phyloP scores from a whole-genome alignment of 495 filamentous ascomycete genomes.

The Annulohypoxylon moriforme region DNA sequence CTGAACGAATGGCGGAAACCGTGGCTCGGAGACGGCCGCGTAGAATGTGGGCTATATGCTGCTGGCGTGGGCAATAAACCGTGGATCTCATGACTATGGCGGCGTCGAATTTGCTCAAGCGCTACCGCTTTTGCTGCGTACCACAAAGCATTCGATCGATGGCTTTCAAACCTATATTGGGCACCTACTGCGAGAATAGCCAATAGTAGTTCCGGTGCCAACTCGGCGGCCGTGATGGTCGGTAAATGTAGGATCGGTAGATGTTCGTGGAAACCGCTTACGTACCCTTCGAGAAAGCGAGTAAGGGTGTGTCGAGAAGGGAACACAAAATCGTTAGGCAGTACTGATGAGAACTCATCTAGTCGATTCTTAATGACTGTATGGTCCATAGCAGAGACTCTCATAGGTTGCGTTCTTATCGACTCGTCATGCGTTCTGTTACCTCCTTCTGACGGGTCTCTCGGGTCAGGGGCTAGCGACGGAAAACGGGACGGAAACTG shows the following conservation, averaged over 20 bases:
- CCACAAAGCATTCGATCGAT: constrained; percentile 74
- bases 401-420: constrained; percentile 65
- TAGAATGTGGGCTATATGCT: constrained; percentile 64
- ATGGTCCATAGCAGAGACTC: constrained; percentile 72
- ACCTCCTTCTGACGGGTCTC: constrained; percentile 64
- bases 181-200: constrained; percentile 74
- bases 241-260: constrained; percentile 76
- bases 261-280: constrained; percentile 75
- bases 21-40: constrained; percentile 62
- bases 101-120: constrained; percentile 63
- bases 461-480: constrained; percentile 72
- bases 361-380: constrained; percentile 70
- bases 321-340: constrained; percentile 74
- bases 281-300: constrained; percentile 73
- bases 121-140: constrained; percentile 70
- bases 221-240: constrained; percentile 65
- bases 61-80: constrained; percentile 61
- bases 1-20: constrained; percentile 63
- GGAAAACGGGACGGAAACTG: constrained; percentile 76
- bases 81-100: constrained; percentile 63
- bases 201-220: constrained; percentile 69
- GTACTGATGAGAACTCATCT: constrained; percentile 72
- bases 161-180: constrained; percentile 76
- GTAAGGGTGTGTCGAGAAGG: constrained; percentile 72
- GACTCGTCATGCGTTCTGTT: constrained; percentile 56